These are phyloP conservation scores for Conoideocrella luteorostrata DNA, from an alignment of 2,329 filamentous ascomycete genomes.

Conservation along the genomic window DNA sequence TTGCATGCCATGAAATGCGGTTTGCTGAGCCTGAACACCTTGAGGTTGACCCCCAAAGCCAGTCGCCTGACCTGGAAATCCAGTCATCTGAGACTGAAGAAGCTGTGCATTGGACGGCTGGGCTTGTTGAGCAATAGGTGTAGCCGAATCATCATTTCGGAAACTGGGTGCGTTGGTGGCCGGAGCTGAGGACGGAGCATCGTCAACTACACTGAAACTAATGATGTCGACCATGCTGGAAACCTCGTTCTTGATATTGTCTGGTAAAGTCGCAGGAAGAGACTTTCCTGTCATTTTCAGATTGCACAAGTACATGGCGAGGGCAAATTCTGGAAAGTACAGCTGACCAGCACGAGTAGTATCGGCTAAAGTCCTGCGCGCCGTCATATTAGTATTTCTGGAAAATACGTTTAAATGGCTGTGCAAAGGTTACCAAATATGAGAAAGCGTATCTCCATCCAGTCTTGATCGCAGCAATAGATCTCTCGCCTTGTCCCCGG, in stretches of 20 bases:
- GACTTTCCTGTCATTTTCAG: conserved; percentile 82
- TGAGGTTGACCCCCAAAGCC: conserved; percentile 52
- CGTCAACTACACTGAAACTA: conserved; percentile 83
- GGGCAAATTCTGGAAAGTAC: conserved; percentile 93
- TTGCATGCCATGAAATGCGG: conserved; percentile 60
- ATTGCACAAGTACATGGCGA: conserved; percentile 98
- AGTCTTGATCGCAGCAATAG: conserved; percentile 83
- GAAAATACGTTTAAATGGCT: not conserved
- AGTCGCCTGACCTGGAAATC: conserved; percentile 53
- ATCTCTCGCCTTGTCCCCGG: conserved; percentile 87
- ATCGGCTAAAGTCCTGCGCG: conserved; percentile 74
- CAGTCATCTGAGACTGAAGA: conserved; percentile 61
- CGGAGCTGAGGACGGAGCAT: conserved; percentile 44
- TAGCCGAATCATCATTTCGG: conserved; percentile 41
- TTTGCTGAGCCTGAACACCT: conserved; percentile 60
- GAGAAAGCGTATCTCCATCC: conserved; percentile 77
- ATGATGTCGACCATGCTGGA: conserved; percentile 99
- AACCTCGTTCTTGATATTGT: conserved; percentile 89
- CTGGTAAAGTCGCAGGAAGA: conserved; percentile 68
- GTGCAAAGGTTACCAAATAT: conserved; percentile 67
- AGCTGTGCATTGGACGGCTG: conserved; percentile 66
- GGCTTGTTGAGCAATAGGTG: conserved; percentile 58
- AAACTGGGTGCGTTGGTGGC: conserved; percentile 67
- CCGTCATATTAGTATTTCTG: conserved; percentile 5
- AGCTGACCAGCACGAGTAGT: conserved; percentile 94